A percentile compares a stretch with the other conserved stretches of the same genome.
These are phyloP conservation scores for Globisporangium cederbergense DNA, from an alignment of 352 stramenopile genomes.

Conservation along the genomic window DNA sequence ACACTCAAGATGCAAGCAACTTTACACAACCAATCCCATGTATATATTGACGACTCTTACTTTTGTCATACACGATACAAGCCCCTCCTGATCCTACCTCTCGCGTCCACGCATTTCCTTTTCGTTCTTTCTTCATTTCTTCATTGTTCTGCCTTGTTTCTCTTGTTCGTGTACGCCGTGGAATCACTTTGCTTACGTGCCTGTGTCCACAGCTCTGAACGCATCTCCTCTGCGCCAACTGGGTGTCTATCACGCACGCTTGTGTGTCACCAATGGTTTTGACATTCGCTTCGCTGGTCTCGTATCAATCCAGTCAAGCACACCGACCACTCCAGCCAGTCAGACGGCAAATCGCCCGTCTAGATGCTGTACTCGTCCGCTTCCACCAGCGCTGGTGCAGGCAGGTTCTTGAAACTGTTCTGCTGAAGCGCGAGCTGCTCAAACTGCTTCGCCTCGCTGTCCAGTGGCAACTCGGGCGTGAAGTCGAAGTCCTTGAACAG, in stretches of 20 bases:
- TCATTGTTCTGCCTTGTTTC: background rate
- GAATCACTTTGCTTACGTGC: background rate
- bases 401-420: slow-evolving; percentile 83
- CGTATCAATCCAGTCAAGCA: background rate
- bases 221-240: background rate
- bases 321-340: background rate
- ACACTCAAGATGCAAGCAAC: background rate
- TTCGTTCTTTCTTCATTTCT: slow-evolving; percentile 7
- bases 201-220: background rate
- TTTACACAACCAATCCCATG: slow-evolving; percentile 12
- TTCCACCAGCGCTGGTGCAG: slow-evolving; percentile 63
- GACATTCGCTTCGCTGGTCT: background rate
- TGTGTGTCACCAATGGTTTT: background rate
- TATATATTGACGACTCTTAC: slow-evolving; percentile 15
- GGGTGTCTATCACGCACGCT: background rate
- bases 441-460: slow-evolving; percentile 83
- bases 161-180: background rate
- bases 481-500: slow-evolving; percentile 88
- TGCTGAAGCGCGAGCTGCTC: slow-evolving; percentile 77
- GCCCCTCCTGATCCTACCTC: slow-evolving; percentile 2
- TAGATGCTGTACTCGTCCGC: slow-evolving; percentile 81
- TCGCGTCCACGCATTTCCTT: slow-evolving; percentile 1
- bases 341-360: background rate
- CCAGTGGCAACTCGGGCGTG: slow-evolving; percentile 73
- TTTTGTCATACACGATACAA: slow-evolving; percentile 8